A percentile compares a stretch with the other conserved stretches of the same genome.
phyloP scores from a whole-genome alignment of 108 stramenopile species.

The Nitzschia sp. region DNA sequence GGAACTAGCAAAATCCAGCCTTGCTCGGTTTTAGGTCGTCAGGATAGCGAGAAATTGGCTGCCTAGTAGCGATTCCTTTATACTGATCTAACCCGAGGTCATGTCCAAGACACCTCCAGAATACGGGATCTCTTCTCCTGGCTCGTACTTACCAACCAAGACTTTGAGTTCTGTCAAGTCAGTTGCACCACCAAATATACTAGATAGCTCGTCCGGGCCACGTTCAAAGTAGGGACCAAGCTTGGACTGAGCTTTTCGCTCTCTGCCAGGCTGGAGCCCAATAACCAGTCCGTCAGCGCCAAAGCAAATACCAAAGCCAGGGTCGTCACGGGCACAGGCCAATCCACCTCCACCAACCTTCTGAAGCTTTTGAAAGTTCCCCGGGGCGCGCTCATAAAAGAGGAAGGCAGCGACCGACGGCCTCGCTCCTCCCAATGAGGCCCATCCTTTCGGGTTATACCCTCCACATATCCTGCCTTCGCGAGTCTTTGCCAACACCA shows the following conservation, averaged over 20 bases:
- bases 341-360: constrained; percentile 71
- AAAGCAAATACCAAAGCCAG: constrained; percentile 58
- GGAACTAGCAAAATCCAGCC: no score
- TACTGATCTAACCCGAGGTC: constrained; percentile 37
- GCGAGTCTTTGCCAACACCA: constrained; percentile 45
- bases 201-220: constrained; percentile 45
- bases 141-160: constrained; percentile 53
- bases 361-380: constrained; percentile 43
- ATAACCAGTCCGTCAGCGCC: constrained; percentile 70
- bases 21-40: no score
- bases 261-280: constrained; percentile 33
- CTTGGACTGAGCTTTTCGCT: constrained; percentile 39
- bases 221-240: constrained; percentile 71
- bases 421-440: constrained; percentile 55
- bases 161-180: constrained; percentile 55
- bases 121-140: constrained; percentile 70
- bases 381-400: constrained; percentile 39
- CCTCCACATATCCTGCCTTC: constrained; percentile 48
- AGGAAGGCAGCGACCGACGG: constrained; percentile 62
- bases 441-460: constrained; percentile 76
- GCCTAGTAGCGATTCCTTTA: no score
- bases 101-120: constrained; percentile 63
- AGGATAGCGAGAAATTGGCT: no score
- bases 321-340: constrained; percentile 69
- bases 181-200: constrained; percentile 42